Base-by-base conservation (phyloP, 768 basidiomycete species). In the Podaxis sp. region DNA sequence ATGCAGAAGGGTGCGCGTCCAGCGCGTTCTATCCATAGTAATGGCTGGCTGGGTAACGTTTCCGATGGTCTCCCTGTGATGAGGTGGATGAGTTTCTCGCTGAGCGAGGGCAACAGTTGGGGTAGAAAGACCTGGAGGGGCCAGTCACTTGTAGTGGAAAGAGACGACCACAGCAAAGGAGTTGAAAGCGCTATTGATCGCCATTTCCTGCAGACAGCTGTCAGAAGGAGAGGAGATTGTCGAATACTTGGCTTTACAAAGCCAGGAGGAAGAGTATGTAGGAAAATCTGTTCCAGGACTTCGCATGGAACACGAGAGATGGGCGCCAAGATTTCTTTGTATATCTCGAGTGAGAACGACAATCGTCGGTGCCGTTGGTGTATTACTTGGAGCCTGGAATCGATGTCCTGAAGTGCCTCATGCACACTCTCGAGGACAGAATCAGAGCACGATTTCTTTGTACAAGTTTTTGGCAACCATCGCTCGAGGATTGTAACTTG, bases 91-190 rank as follows among this genome's bases (percentile, higher is more conserved):
- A 51, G n/a, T 52, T 40, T 59, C 3, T 59, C 24, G 24, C 17
- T 24, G 13, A 15, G 13, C 3, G 49, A 40, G 1, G 36, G 36
- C 13, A 29, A 51, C 36, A 17, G n/a, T 38, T 24, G 19, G 19
- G 58, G 58, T 11, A 51, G 37, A 24, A 59, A 59, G 25, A 51
- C 33, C 12, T n/a, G 49, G 7, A 50, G 36, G 4, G 58, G 58
- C 58, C 49, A 59, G 24, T 59, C 58, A 22, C 49, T 59, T 5
- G 58, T 51, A 13, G 58, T 59, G 1, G 58, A 59, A n/a, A 59
- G 29, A 3, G 58, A 59, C 24, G 58, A 59, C 58, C 58, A 59
- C 6, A 59, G 49, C 22, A 24, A 52, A 7, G 33, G 58, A 2
- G 33, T 51, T 7, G 58, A 59, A 4, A 59, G 37, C 37, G 58